phyloP scores from a whole-genome alignment of 345 rosid species.

The Microcos paniculata region DNA sequence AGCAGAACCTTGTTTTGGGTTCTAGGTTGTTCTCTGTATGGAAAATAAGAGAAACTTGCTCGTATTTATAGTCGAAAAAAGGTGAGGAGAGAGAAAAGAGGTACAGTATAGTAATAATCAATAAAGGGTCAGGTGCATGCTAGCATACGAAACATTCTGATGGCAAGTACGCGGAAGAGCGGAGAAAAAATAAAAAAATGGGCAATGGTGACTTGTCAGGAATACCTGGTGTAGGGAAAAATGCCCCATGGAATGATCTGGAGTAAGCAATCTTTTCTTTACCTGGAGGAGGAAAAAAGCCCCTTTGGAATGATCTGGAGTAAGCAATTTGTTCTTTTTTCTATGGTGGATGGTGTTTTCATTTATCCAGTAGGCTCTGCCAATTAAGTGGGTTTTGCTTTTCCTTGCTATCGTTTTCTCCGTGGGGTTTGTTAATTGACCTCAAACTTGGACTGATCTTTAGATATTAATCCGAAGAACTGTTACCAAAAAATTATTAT shows the following conservation, averaged over 20 bases:
- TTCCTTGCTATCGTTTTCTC: not conserved
- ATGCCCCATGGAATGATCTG: not conserved
- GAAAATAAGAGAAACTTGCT: not conserved
- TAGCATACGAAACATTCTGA: not conserved
- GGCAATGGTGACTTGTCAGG: slow-evolving; percentile 5
- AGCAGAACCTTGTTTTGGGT: not conserved
- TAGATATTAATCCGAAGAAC: not conserved
- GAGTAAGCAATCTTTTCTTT: not conserved
- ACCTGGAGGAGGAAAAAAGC: slow-evolving; percentile 10
- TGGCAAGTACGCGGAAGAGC: not conserved
- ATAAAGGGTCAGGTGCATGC: slow-evolving; percentile 1
- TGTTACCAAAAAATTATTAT: not conserved
- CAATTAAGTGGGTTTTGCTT: not conserved
- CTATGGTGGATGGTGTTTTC: not conserved
- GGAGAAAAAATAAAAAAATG: not conserved
- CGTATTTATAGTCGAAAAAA: slow-evolving; percentile 3
- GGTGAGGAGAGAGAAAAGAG: not conserved
- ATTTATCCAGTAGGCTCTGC: not conserved
- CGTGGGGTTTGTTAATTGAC: not conserved
- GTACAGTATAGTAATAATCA: not conserved
- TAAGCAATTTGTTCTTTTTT: not conserved
- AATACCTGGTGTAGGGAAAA: slow-evolving; percentile 13
- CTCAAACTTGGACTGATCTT: not conserved
- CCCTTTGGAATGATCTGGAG: not conserved
- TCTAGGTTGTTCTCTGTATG: not conserved